Evolutionary conservation across 192 early-diverging fungal species (phyloP).

Genomic region (Coemansia aciculifera): DNA sequence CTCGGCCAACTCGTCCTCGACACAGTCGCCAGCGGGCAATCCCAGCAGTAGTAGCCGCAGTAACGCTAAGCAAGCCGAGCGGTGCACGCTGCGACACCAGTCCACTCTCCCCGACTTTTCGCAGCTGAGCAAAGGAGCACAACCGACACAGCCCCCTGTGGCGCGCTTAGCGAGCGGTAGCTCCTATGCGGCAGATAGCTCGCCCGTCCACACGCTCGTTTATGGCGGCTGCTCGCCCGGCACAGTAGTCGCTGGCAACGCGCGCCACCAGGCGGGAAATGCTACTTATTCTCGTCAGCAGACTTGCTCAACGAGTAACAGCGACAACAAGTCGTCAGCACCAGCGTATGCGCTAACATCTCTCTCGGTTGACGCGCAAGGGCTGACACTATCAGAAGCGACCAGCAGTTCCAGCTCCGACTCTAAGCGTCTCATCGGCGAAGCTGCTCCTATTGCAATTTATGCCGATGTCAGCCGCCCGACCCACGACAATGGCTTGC

Average conservation of each 20-base stretch:
- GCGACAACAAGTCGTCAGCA: not conserved
- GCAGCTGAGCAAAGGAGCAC: not conserved
- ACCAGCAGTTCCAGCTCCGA: not conserved
- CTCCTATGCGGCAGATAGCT: slow-evolving; percentile 29
- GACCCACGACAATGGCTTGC: slow-evolving; percentile 3
- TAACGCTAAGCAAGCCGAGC: slow-evolving; percentile 12
- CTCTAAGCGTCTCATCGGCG: not conserved
- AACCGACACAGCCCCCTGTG: slow-evolving; percentile 23
- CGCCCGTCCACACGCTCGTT: slow-evolving; percentile 46
- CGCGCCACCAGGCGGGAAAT: not conserved
- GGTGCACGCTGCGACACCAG: slow-evolving; percentile 38
- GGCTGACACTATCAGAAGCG: not conserved
- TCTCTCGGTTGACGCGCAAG: slow-evolving; percentile 2
- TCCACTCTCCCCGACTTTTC: slow-evolving; percentile 30
- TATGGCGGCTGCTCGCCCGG: slow-evolving; percentile 19
- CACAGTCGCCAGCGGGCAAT: not conserved
- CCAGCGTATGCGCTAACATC: slow-evolving; percentile 6
- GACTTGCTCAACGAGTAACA: not conserved
- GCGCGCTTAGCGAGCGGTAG: slow-evolving; percentile 41
- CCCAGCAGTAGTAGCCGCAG: slow-evolving; percentile 17
- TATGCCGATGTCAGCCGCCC: not conserved
- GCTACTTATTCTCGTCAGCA: not conserved
- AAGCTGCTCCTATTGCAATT: not conserved
- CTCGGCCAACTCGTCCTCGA: not conserved
- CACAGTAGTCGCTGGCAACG: not conserved